phyloP scores from a whole-genome alignment of 352 stramenopile species.

The Phytopythium ostracodes region DNA sequence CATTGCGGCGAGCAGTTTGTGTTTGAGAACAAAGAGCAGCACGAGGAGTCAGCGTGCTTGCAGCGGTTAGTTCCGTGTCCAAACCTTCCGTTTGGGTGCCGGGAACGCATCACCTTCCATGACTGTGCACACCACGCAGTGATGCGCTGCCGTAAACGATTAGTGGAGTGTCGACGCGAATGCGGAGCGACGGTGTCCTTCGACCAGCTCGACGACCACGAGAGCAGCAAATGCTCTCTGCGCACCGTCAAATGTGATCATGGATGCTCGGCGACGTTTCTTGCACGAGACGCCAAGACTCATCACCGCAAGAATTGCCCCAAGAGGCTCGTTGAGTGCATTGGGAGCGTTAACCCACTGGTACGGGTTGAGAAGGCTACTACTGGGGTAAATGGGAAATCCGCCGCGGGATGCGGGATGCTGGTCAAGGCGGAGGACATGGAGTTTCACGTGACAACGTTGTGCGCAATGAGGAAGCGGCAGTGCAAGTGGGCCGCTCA shows the following conservation, averaged over 20 bases:
- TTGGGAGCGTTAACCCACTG: slow-evolving; percentile 5
- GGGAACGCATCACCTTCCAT: slow-evolving; percentile 26
- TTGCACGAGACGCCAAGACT: slow-evolving; percentile 28
- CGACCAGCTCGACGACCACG: slow-evolving; percentile 44
- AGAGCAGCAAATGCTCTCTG: slow-evolving; percentile 40
- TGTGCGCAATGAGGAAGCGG: slow-evolving; percentile 44
- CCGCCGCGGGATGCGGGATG: slow-evolving; percentile 34
- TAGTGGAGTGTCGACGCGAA: slow-evolving; percentile 38
- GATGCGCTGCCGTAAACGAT: slow-evolving; percentile 59
- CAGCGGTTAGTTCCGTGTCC: slow-evolving; percentile 37
- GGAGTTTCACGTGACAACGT: slow-evolving; percentile 43
- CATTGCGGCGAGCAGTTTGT: slow-evolving; percentile 30
- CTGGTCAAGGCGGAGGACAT: slow-evolving; percentile 50
- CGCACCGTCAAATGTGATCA: slow-evolving; percentile 38
- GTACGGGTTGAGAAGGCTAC: neutral
- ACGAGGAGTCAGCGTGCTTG: slow-evolving; percentile 30
- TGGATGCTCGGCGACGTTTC: slow-evolving; percentile 35
- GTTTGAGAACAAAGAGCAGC: slow-evolving; percentile 29
- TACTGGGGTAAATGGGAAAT: neutral
- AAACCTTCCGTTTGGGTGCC: slow-evolving; percentile 56
- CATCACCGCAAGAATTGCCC: slow-evolving; percentile 41
- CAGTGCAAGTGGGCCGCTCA: slow-evolving; percentile 48
- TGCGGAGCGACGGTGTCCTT: slow-evolving; percentile 40
- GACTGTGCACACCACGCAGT: slow-evolving; percentile 34
- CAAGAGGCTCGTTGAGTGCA: slow-evolving; percentile 52